Percentiles rank a stretch among this genome's conserved stretches.
Conservation (phyloP, 2,329 filamentous ascomycete genomes). For the Diaporthe citri region DNA sequence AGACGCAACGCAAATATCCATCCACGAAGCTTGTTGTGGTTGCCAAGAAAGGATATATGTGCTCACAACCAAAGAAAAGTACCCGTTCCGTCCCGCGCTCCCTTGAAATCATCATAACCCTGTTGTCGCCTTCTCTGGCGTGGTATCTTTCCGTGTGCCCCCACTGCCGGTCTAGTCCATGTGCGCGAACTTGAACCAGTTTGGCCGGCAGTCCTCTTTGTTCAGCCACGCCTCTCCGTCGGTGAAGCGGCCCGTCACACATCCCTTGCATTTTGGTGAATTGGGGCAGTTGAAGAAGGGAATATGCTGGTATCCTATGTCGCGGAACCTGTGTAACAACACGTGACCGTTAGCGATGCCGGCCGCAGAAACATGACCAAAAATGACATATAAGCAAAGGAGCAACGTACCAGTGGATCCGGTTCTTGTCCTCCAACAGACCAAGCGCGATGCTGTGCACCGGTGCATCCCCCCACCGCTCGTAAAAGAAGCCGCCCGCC, state of each 20-base stretch:
- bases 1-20: constrained; percentile 34
- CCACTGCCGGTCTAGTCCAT: constrained; percentile 68
- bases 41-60: constrained; percentile 34
- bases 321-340: constrained; percentile 82
- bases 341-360: not conserved
- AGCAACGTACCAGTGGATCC: constrained; percentile 89
- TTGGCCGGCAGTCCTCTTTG: constrained; percentile 92
- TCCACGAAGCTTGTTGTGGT: constrained; percentile 29
- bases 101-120: constrained; percentile 34
- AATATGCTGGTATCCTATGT: constrained; percentile 98
- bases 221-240: constrained; percentile 88
- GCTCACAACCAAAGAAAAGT: constrained; percentile 26
- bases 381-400: not conserved
- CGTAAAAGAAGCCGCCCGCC: constrained; percentile 97
- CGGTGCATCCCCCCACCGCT: constrained; percentile 97
- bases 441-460: constrained; percentile 95
- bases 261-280: constrained; percentile 91
- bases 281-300: constrained; percentile 99
- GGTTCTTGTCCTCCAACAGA: constrained; percentile 89
- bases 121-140: not conserved
- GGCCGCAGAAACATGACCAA: not conserved
- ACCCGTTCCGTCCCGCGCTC: not conserved
- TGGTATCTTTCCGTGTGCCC: constrained; percentile 32
- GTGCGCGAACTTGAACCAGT: constrained; percentile 96
- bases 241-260: constrained; percentile 87